Conservation (phyloP, 352 stramenopile genomes). For the Phytophthora melonis region DNA sequence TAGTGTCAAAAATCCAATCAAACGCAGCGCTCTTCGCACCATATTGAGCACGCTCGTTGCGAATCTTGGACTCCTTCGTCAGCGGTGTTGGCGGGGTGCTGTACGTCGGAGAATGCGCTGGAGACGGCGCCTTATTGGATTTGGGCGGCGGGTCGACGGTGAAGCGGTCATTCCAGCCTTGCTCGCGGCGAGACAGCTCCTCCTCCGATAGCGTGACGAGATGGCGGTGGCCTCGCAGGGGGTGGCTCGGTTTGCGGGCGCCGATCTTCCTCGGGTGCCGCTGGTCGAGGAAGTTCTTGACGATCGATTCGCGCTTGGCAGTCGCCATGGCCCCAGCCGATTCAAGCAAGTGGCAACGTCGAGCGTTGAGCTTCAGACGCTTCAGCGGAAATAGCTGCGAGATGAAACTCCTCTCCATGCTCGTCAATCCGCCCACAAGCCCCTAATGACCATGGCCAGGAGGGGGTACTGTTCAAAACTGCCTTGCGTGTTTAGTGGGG, state of each 20-base stretch:
- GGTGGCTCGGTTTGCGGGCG: conserved; percentile 25
- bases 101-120: conserved; percentile 32
- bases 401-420: conserved; percentile 9
- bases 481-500: neutral
- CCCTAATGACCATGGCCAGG: no score
- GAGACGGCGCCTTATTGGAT: conserved; percentile 51
- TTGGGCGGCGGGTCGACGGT: conserved; percentile 59
- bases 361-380: neutral
- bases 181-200: conserved; percentile 68
- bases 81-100: conserved; percentile 33
- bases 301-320: conserved; percentile 52
- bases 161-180: conserved; percentile 83
- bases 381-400: conserved; percentile 4
- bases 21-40: conserved; percentile 26
- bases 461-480: neutral
- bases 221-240: conserved; percentile 43
- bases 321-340: conserved; percentile 43
- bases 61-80: conserved; percentile 62
- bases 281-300: conserved; percentile 58
- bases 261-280: conserved; percentile 29
- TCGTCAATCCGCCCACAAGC: neutral
- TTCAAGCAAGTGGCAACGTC: neutral
- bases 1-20: neutral
- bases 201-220: conserved; percentile 57
- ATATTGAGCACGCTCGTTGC: conserved; percentile 66